Evolutionary conservation across 2,329 filamentous ascomycete species (phyloP).

Genomic region (Drechslerella dactyloides): DNA sequence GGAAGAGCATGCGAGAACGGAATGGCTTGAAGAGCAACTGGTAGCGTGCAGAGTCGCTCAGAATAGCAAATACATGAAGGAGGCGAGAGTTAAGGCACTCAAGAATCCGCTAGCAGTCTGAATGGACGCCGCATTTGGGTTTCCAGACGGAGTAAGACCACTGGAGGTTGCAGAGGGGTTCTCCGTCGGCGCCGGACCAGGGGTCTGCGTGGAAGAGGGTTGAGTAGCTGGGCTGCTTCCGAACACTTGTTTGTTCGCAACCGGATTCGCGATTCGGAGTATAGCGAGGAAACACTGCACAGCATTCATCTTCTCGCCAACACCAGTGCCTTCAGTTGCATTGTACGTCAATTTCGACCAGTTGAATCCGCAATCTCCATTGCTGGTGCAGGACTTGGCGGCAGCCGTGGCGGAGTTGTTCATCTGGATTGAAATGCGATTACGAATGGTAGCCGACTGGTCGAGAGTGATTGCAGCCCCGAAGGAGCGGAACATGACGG

Average conservation of each 20-base stretch:
- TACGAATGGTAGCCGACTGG: conserved; percentile 63
- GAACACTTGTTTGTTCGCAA: conserved; percentile 8
- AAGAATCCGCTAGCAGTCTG: conserved; percentile 16
- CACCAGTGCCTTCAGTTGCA: conserved; percentile 59
- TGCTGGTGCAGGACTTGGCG: conserved; percentile 65
- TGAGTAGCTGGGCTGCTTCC: neutral
- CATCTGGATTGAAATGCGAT: conserved; percentile 62
- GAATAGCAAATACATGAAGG: conserved; percentile 33
- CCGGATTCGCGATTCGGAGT: conserved; percentile 4
- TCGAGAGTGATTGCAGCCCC: conserved; percentile 62
- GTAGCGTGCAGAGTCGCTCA: conserved; percentile 2
- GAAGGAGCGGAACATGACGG: conserved; percentile 64
- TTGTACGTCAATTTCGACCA: conserved; percentile 69
- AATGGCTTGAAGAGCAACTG: neutral
- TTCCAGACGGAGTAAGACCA: neutral
- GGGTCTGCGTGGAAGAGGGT: neutral
- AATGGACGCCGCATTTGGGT: conserved; percentile 23
- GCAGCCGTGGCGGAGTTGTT: conserved; percentile 65
- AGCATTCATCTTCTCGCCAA: conserved; percentile 68
- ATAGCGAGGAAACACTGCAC: conserved; percentile 64
- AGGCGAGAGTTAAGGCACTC: conserved; percentile 18
- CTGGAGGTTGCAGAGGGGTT: conserved; percentile 1
- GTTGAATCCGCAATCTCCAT: conserved; percentile 65
- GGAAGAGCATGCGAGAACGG: conserved; percentile 12
- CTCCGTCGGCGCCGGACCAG: conserved; percentile 1